A percentile compares a stretch with the other conserved stretches of the same genome.
phyloP scores from a whole-genome alignment of 2,329 filamentous ascomycete species.

The Ophiosphaerella korrae region DNA sequence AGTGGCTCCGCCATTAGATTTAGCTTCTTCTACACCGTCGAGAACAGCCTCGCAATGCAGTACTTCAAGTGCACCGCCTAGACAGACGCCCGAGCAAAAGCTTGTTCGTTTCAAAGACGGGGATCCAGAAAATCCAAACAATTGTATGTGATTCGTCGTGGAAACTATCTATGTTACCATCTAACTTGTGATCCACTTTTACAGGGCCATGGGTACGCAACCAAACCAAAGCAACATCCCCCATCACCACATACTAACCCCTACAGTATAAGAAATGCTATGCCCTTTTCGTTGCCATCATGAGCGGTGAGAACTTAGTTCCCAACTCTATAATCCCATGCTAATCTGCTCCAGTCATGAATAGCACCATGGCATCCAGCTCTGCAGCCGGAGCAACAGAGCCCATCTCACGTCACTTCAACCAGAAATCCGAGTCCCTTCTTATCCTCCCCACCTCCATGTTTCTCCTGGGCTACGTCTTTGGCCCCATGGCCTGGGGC shows the following conservation, averaged over 20 bases:
- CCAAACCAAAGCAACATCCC: not conserved
- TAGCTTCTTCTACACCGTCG: slow-evolving; percentile 9
- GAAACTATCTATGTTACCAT: no score
- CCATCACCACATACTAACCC: not conserved
- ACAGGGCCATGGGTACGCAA: not conserved
- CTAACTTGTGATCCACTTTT: no score
- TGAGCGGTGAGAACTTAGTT: slow-evolving; percentile 53
- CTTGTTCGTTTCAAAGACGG: slow-evolving; percentile 47
- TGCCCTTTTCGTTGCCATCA: slow-evolving; percentile 61
- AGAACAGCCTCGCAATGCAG: slow-evolving; percentile 16
- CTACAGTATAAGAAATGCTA: slow-evolving; percentile 59
- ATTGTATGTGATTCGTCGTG: slow-evolving; percentile 30
- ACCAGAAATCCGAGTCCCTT: slow-evolving; percentile 53
- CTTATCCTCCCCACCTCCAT: slow-evolving; percentile 57
- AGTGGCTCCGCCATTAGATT: slow-evolving; percentile 11
- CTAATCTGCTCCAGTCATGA: slow-evolving; percentile 51
- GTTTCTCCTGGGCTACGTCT: slow-evolving; percentile 56
- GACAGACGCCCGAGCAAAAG: slow-evolving; percentile 15
- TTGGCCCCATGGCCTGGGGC: slow-evolving; percentile 52
- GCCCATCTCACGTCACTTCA: slow-evolving; percentile 63
- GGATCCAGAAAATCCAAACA: slow-evolving; percentile 51
- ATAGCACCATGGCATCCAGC: slow-evolving; percentile 68
- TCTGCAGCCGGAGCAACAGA: slow-evolving; percentile 68
- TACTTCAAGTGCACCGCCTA: slow-evolving; percentile 4
- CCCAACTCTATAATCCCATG: not conserved